Evolutionary conservation across 352 stramenopile species (phyloP).

Genomic region (Pythium phragmiticola): DNA sequence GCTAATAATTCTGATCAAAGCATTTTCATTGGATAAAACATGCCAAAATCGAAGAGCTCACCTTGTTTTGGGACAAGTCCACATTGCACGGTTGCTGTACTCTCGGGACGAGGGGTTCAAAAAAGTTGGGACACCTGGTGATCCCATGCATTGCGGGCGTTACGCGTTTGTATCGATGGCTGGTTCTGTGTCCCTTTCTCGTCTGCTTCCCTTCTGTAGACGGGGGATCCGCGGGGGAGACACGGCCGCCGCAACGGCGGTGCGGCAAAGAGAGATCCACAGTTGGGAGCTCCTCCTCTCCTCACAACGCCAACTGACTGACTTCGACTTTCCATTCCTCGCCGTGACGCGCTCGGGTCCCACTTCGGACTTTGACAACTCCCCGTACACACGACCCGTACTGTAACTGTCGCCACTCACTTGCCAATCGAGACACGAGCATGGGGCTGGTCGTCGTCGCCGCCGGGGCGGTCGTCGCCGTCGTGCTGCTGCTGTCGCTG

Average conservation of each 20-base stretch:
- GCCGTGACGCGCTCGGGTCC: not conserved
- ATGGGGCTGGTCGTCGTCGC: slow-evolving; percentile 35
- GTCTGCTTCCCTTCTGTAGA: not conserved
- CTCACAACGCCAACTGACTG: slow-evolving; percentile 21
- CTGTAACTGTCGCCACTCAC: not conserved
- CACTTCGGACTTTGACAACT: not conserved
- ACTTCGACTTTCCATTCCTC: slow-evolving; percentile 8
- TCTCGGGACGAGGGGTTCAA: slow-evolving; percentile 20
- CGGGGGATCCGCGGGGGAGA: too few species aligned
- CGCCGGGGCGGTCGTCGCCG: slow-evolving; percentile 15
- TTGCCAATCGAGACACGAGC: not conserved
- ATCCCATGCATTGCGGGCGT: too few species aligned
- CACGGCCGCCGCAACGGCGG: too few species aligned
- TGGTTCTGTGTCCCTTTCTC: slow-evolving; percentile 19
- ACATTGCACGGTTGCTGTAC: slow-evolving; percentile 20
- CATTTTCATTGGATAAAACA: not conserved
- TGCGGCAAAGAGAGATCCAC: too few species aligned
- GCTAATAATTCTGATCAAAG: not conserved
- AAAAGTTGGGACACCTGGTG: slow-evolving; percentile 9
- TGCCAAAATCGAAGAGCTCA: slow-evolving; percentile 2
- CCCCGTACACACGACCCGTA: not conserved
- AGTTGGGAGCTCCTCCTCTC: not conserved
- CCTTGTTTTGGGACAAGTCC: slow-evolving; percentile 12
- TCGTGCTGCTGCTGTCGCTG: slow-evolving; percentile 29
- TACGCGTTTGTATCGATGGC: not conserved